phyloP scores from a whole-genome alignment of 1,284 basidiomycete species.

The Neolentinus lepideus region DNA sequence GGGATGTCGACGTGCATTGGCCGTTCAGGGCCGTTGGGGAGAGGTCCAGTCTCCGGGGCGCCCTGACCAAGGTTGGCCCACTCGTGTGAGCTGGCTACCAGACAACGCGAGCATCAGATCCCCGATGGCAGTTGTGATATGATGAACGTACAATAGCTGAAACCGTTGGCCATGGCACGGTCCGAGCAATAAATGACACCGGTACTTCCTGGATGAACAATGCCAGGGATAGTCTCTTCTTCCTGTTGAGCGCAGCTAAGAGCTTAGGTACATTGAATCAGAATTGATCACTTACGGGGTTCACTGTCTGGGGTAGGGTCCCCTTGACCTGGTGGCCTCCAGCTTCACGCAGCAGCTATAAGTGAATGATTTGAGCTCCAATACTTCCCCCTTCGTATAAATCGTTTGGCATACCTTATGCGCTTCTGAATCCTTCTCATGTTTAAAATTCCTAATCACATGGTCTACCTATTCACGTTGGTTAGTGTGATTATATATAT shows the following conservation, averaged over 20 bases:
- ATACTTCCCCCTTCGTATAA: background rate
- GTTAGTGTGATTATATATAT: background rate
- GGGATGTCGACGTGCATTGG: slow-evolving; percentile 58
- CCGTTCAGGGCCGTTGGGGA: slow-evolving; percentile 68
- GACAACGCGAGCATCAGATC: background rate
- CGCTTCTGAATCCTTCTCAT: slow-evolving; percentile 79
- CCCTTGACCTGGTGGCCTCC: slow-evolving; percentile 59
- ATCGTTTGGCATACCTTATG: slow-evolving; percentile 51
- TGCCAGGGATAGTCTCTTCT: slow-evolving; percentile 80
- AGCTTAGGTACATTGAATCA: slow-evolving; percentile 2
- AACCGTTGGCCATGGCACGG: slow-evolving; percentile 85
- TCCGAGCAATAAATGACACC: slow-evolving; percentile 87
- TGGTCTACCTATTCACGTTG: slow-evolving; percentile 15
- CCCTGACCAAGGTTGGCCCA: slow-evolving; percentile 88
- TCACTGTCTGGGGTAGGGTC: slow-evolving; percentile 56
- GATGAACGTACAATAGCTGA: slow-evolving; percentile 42
- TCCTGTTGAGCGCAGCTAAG: slow-evolving; percentile 33
- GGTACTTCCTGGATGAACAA: slow-evolving; percentile 70
- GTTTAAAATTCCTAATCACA: slow-evolving; percentile 36
- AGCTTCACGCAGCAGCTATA: slow-evolving; percentile 62
- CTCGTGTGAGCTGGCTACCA: slow-evolving; percentile 52
- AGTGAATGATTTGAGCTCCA: background rate
- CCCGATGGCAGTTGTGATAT: background rate
- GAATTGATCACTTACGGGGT: slow-evolving; percentile 40
- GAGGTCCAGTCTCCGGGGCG: slow-evolving; percentile 82